Base-by-base conservation (phyloP, 495 filamentous ascomycete species). In the Aspergillus baeticus region DNA sequence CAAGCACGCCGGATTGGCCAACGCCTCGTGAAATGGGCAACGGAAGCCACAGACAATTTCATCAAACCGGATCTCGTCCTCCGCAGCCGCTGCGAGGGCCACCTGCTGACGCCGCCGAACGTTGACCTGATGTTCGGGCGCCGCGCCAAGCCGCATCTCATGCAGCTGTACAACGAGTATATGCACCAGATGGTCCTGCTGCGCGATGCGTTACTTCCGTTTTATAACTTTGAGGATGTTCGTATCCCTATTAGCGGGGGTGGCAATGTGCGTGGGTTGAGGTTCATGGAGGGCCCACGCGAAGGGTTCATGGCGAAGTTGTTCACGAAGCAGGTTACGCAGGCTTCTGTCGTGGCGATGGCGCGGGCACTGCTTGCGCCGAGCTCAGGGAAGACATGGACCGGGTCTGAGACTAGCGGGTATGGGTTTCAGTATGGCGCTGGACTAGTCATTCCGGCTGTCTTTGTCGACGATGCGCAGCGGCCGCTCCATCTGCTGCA, bases 151-250 rank as follows among this genome's bases (percentile, higher is more conserved):
- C 50, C 57, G 1, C 62, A 64, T 20, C 58, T 70, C 14, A 72
- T 74, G 67, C 69, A 72, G 26, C 47, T 71, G 1, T 66, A 60
- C 54, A 71, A 71, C 51, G 69, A 71, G 43, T 73, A 67, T 31
- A 63, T 70, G 60, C 69, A 71, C 53, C 69, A 71, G 51, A 70
- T 71, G 62, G 60, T 71, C 5, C 56, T 71, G 15, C 61, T 73
- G 0, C 69, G 70, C 10, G 69, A 71, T 49, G 57, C 61, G 7
- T 59, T 73, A 3, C 44, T 73, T 0, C 70, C 69, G 1, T 73
- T 71, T 42, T 43, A 62, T 42, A 73, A 73, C 33, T 73, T 55
- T 47, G 46, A 65, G 21, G 65, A 70, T 17, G 67, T 73, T 6
- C 56, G 52, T 0, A 64, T 71, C 23, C 57, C 61, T 6, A 35